Conservation (phyloP, 1,284 basidiomycete genomes). For the Coniferiporia sulphurascens region DNA sequence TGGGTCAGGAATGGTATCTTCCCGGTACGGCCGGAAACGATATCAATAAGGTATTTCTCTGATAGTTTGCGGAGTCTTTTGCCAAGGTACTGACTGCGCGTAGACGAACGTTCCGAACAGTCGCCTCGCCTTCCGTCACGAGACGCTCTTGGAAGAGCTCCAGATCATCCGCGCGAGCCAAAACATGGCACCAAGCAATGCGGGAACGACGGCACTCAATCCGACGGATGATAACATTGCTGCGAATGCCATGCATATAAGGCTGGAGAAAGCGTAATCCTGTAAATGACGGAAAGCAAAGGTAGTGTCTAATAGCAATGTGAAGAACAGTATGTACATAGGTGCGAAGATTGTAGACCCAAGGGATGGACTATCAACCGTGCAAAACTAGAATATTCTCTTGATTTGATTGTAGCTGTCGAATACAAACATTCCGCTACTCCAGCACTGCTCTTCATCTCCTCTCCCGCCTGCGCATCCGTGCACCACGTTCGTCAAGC, state of each 20-base stretch:
- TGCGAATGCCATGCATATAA: conserved; percentile 14
- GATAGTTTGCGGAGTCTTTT: not conserved
- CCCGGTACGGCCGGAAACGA: conserved; percentile 87
- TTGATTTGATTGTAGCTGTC: too few relatives aligned
- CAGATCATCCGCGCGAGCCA: conserved; percentile 47
- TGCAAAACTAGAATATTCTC: too few relatives aligned
- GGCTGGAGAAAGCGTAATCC: not conserved
- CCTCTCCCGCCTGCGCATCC: not conserved
- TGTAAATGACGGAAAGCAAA: not conserved
- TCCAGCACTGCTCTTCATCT: not conserved
- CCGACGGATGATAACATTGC: conserved; percentile 16
- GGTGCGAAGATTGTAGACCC: too few relatives aligned
- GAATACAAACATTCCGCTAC: too few relatives aligned
- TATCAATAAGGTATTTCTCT: conserved; percentile 71
- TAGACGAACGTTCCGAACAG: conserved; percentile 96
- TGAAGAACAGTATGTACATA: too few relatives aligned
- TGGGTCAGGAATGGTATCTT: conserved; percentile 86
- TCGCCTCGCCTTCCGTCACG: conserved; percentile 83
- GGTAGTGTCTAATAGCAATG: not conserved
- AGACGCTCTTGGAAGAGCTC: conserved; percentile 85
- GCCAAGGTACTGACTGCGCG: conserved; percentile 8
- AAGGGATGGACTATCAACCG: too few relatives aligned
- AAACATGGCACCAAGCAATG: not conserved
- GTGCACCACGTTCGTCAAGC: not conserved
- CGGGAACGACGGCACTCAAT: not conserved